phyloP scores from a whole-genome alignment of 768 basidiomycete genomes.

The Mycena rosella region DNA sequence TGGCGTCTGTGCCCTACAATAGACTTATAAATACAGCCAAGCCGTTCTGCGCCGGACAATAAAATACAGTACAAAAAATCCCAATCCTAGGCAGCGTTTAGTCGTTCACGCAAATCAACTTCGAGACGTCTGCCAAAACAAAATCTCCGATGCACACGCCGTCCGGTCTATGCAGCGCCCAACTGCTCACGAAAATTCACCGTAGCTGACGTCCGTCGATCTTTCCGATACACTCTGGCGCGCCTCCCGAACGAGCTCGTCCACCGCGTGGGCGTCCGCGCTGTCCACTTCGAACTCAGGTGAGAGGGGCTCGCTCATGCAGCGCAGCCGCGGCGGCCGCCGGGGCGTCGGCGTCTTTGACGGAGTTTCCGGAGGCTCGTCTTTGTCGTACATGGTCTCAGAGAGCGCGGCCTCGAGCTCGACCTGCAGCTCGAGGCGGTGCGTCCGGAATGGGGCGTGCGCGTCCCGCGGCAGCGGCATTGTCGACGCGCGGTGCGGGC shows the following conservation, averaged over 20 bases:
- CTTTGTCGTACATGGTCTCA: conserved; percentile 26
- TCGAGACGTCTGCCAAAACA: no score
- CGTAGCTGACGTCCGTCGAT: no score
- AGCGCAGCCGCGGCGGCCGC: conserved; percentile 7
- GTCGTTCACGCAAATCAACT: no score
- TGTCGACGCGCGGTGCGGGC: neutral
- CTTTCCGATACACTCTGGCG: neutral
- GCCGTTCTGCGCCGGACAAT: neutral
- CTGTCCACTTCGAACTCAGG: conserved; percentile 17
- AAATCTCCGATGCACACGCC: no score
- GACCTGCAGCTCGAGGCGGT: conserved; percentile 9
- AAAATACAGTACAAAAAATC: neutral
- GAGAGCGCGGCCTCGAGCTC: conserved; percentile 21
- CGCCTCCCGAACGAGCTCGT: neutral
- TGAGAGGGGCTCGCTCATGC: conserved; percentile 16
- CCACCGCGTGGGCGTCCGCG: conserved; percentile 1
- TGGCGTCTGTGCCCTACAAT: neutral
- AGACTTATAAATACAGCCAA: conserved; percentile 2
- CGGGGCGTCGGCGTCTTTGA: conserved; percentile 3
- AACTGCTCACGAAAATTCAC: no score
- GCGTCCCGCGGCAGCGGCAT: neutral
- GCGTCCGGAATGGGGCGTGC: no score
- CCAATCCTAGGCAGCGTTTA: neutral
- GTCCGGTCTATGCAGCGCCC: no score
- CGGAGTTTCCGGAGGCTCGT: neutral